Percentiles rank a stretch among this genome's conserved stretches.
Conservation (phyloP, 2,329 filamentous ascomycete species). For the Apiospora arundinis region DNA sequence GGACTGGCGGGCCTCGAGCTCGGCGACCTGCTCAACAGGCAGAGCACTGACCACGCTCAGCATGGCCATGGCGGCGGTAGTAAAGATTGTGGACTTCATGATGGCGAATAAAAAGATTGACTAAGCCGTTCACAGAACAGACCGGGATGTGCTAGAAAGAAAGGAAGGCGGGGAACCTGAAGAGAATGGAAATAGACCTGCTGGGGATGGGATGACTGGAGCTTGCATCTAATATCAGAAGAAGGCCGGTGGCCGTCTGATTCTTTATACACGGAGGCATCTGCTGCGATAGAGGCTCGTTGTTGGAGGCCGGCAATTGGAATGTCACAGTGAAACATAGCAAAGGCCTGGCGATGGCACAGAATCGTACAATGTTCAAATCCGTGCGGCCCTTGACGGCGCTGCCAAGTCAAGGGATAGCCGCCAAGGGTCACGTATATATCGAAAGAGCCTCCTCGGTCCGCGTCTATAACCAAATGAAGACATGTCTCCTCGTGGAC, state of each 20-base stretch:
- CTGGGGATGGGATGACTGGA: not conserved
- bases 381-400: not conserved
- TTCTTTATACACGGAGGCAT: not conserved
- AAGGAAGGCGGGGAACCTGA: not conserved
- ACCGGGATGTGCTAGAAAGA: not conserved
- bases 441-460: not conserved
- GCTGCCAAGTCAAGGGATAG: not conserved
- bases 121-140: not conserved
- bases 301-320: not conserved
- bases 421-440: not conserved
- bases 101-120: not conserved
- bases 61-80: slow-evolving; percentile 21
- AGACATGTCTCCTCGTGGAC: not conserved
- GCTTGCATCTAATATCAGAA: not conserved
- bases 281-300: not conserved
- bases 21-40: slow-evolving; percentile 22
- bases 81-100: slow-evolving; percentile 26
- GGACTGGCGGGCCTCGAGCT: slow-evolving; percentile 23
- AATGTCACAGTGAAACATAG: not conserved
- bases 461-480: slow-evolving; percentile 2
- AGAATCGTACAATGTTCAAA: not conserved
- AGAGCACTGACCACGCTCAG: slow-evolving; percentile 23
- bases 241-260: not conserved
- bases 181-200: slow-evolving; percentile 1
- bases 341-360: not conserved